phyloP scores from a whole-genome alignment of 768 basidiomycete genomes.

The Rhodotorula babjevae region DNA sequence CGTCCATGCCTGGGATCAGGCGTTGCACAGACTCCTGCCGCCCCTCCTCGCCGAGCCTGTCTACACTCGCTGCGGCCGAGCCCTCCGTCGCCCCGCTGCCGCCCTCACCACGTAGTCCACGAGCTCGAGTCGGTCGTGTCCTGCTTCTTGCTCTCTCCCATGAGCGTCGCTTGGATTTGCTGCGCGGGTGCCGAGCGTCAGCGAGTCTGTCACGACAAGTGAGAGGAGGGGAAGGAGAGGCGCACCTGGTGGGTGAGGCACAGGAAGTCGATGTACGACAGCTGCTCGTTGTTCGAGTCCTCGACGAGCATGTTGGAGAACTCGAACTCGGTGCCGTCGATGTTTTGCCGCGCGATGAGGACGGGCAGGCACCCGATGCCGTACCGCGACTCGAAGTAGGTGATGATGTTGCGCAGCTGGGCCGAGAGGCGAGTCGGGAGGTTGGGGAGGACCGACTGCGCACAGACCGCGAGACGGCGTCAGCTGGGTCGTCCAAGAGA shows the following conservation, averaged over 20 bases:
- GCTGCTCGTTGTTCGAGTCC: conserved; percentile 80
- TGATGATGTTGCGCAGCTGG: conserved; percentile 82
- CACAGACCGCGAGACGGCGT: background rate
- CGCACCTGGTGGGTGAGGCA: conserved; percentile 49
- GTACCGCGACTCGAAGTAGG: conserved; percentile 51
- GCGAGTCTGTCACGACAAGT: rapidly evolving
- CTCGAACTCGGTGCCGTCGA: conserved; percentile 85
- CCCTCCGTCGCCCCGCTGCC: too few relatives aligned
- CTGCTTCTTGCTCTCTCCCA: conserved; percentile 37
- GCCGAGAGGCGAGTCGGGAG: conserved; percentile 70
- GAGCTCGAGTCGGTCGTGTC: conserved; percentile 19
- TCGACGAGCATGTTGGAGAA: conserved; percentile 96
- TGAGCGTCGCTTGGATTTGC: conserved; percentile 44
- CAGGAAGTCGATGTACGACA: conserved; percentile 44
- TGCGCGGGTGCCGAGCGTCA: background rate
- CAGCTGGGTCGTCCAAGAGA: background rate
- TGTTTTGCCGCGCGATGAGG: conserved; percentile 78
- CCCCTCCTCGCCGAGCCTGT: too few relatives aligned
- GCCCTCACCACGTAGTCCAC: conserved; percentile 19
- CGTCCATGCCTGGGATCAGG: background rate
- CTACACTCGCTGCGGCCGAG: too few relatives aligned
- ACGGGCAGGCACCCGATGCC: conserved; percentile 50
- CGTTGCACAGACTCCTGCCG: too few relatives aligned
- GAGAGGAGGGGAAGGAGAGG: background rate
- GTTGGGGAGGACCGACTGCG: conserved; percentile 64